Base-by-base conservation (phyloP, 139 green algal genomes). In the Micractinium conductrix region DNA sequence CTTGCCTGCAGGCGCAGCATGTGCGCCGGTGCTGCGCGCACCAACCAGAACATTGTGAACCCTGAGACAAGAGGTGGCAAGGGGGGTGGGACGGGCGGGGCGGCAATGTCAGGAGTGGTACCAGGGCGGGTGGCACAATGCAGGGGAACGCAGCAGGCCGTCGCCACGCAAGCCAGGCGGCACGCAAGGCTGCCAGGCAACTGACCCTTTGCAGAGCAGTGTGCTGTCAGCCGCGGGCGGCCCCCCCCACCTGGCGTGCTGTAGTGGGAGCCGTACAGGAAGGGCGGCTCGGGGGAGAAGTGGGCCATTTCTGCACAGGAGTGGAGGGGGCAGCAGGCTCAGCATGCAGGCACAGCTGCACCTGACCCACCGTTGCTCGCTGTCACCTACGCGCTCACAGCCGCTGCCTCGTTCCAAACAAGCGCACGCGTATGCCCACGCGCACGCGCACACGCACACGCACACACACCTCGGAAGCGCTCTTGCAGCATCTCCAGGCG, bases 201-300 rank as follows among this genome's bases (percentile, higher is more conserved):
- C n/a, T n/a, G n/a, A n/a, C n/a, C n/a, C n/a, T n/a, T n/a, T n/a
- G n/a, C n/a, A n/a, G n/a, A n/a, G n/a, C n/a, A n/a, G n/a, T n/a
- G n/a, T n/a, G n/a, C n/a, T n/a, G n/a, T n/a, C n/a, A n/a, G n/a
- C n/a, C n/a, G n/a, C n/a, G n/a, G n/a, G n/a, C n/a, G n/a, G n/a
- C n/a, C n/a, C n/a, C n/a, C 17, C 93, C 9, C 89, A 94, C 78
- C 95, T 0, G 95, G 95, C 1, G 94, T 96, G 63, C 88, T 95
- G 93, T 99, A 99, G 89, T 99, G 97, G 0, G 93, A 96, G 79
- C 96, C 96, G 81, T 98, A 99, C 84, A 99, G 88, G 86, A 98
- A 99, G 58, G 94, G 93, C 44, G 93, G 92, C 35, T 93, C 89
- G 50, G 69, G 48, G 35, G 88, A 90, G 65, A 88, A 50, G 68